Base-by-base conservation (phyloP, 2,329 filamentous ascomycete genomes). In the Macroventuria anomochaeta region DNA sequence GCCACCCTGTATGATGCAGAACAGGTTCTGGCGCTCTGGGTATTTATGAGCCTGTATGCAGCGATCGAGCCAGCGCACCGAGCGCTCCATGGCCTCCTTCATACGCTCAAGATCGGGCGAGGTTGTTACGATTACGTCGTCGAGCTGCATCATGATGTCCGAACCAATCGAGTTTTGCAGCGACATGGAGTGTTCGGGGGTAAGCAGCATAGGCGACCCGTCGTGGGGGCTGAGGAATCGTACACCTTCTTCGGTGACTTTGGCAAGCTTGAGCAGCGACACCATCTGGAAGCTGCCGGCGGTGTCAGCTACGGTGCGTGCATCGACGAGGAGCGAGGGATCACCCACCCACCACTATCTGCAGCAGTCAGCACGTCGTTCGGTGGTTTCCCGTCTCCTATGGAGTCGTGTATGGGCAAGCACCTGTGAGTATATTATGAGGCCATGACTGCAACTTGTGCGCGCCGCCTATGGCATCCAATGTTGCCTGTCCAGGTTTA, bases 91-190 rank as follows among this genome's bases (percentile, higher is more conserved):
- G 42, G 95, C 95, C 75, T 96, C 91, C 57, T 88, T 85, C 85
- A 99, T 97, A 46, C 96, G 88, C 17, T 81, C 87, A 50, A 85
- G 81, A 75, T 99, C 95, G 0, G 93, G 93, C 0, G 92, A 97
- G 0, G 95, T 99, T 0, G 95, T 97, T 25, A 92, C 93, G 44
- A 99, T 89, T 12, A 99, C 96, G 75, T 99, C 96, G 80, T 99
- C 95, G 3, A 99, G 86, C 77, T 99, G 96, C 96, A 99, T 99
- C 63, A 97, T 97, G 65, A 99, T 97, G 76, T 99, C 95, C 8
- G 53, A 56, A 60, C 95, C 95, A 68, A 99, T 99, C 48, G 89
- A 93, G 76, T 99, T 97, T 74, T 99, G 95, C 3, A 99, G 83
- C 10, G 88, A 88, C 66, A 99, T 97, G 0, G 95, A 97, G 78